Percentiles rank a stretch among this genome's conserved stretches.
Conservation (phyloP, 2,329 filamentous ascomycete species). For the Fusarium sp. region DNA sequence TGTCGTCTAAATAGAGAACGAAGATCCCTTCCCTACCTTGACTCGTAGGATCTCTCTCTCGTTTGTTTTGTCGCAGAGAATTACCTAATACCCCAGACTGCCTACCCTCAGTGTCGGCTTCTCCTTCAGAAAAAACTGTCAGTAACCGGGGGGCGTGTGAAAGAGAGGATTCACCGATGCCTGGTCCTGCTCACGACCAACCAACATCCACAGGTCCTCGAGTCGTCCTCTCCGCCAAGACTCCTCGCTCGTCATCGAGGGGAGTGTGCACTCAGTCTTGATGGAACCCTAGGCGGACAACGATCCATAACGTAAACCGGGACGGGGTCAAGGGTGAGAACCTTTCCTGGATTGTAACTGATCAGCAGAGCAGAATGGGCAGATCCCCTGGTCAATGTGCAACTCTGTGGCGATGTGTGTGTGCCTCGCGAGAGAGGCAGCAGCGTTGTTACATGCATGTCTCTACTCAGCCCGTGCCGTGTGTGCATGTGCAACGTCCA, state of each 20-base stretch:
- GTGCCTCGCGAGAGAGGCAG: background rate
- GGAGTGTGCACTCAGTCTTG: background rate
- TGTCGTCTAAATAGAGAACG: background rate
- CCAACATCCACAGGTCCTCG: background rate
- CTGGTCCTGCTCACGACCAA: conserved; percentile 13
- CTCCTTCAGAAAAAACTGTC: background rate
- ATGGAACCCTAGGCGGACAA: conserved; percentile 32
- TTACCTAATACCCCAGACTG: background rate
- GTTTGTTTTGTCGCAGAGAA: background rate
- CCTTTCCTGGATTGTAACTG: conserved; percentile 2
- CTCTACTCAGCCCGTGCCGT: background rate
- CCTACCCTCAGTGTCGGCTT: background rate
- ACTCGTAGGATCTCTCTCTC: background rate
- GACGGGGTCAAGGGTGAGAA: background rate
- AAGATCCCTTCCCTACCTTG: background rate
- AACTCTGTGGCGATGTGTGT: background rate
- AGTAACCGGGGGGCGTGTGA: background rate
- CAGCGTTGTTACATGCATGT: background rate
- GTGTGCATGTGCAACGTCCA: background rate
- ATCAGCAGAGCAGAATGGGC: conserved; percentile 1
- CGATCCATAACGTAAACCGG: conserved; percentile 40
- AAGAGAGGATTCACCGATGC: background rate
- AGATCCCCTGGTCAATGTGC: background rate
- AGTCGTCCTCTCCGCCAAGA: background rate
- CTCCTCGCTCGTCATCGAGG: background rate